Conservation (phyloP, 2,329 filamentous ascomycete species). For the Bipolaris victoriae region DNA sequence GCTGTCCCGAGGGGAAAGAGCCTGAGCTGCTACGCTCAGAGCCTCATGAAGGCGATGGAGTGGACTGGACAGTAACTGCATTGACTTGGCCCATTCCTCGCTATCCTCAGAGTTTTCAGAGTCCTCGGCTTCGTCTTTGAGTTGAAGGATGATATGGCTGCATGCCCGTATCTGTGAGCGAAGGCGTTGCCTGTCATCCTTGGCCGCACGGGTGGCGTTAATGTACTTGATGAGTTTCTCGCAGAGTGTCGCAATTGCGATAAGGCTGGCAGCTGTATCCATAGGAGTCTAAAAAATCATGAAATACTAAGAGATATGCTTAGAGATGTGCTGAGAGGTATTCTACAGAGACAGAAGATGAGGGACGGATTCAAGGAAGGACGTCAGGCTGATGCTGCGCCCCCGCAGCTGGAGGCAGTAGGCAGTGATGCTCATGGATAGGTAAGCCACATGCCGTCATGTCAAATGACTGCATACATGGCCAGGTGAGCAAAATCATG, state of each 20-base stretch:
- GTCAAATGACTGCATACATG: too few species aligned
- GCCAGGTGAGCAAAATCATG: neutral
- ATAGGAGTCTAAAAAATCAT: neutral
- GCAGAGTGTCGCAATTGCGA: constrained; percentile 29
- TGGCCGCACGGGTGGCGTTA: constrained; percentile 26
- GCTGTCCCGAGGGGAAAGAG: neutral
- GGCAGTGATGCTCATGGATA: neutral
- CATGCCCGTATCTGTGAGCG: constrained; percentile 10
- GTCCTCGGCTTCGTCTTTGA: constrained; percentile 10
- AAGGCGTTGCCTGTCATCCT: constrained; percentile 22
- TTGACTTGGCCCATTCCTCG: constrained; percentile 5
- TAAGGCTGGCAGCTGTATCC: constrained; percentile 25
- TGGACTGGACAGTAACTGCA: neutral
- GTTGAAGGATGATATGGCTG: constrained; percentile 3
- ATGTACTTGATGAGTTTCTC: constrained; percentile 27
- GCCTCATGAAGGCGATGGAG: constrained; percentile 1
- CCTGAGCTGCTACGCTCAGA: neutral
- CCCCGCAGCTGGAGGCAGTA: neutral
- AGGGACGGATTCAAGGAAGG: neutral
- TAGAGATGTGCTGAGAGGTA: neutral
- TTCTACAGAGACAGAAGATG: neutral
- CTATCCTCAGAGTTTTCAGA: constrained; percentile 2
- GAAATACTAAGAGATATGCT: neutral
- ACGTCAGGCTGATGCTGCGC: neutral
- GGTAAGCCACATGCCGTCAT: neutral